Evolutionary conservation across 139 green algal species (phyloP).

Genomic region (Picochlorum costavermella): DNA sequence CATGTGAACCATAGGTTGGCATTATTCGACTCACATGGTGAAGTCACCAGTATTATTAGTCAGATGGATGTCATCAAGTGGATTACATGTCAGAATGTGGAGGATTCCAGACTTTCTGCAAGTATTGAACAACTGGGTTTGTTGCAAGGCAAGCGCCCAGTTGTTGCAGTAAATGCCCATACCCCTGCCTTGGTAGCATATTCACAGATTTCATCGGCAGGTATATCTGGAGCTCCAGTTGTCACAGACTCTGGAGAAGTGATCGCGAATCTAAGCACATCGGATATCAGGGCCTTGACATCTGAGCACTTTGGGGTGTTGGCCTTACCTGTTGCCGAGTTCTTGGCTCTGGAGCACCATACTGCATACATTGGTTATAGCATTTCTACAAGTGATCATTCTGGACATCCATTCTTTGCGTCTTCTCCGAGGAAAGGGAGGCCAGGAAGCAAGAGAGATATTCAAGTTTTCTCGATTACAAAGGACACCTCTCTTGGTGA

Average conservation of each 20-base stretch:
- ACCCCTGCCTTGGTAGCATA: slow-evolving; percentile 59
- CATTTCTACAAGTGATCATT: slow-evolving; percentile 2
- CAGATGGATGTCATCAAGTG: slow-evolving; percentile 23
- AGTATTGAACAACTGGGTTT: slow-evolving; percentile 31
- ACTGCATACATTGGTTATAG: slow-evolving; percentile 56
- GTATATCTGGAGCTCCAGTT: slow-evolving; percentile 53
- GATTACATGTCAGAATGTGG: slow-evolving; percentile 23
- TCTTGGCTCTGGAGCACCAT: slow-evolving; percentile 62
- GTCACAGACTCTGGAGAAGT: slow-evolving; percentile 43
- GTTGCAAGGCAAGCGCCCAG: slow-evolving; percentile 30
- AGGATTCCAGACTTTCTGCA: background rate
- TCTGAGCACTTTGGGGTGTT: slow-evolving; percentile 62
- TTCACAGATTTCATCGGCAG: slow-evolving; percentile 37
- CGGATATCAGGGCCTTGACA: slow-evolving; percentile 61
- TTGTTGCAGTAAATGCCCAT: slow-evolving; percentile 46
- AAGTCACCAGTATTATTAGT: slow-evolving; percentile 52
- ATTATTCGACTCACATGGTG: slow-evolving; percentile 57
- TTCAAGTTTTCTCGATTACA: slow-evolving; percentile 20
- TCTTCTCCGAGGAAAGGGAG: slow-evolving; percentile 1
- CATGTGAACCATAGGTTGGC: slow-evolving; percentile 35
- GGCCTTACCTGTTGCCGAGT: slow-evolving; percentile 72
- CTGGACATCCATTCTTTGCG: slow-evolving; percentile 28
- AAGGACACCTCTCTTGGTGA: slow-evolving; percentile 3
- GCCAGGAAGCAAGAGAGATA: slow-evolving; percentile 18
- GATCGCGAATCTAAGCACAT: slow-evolving; percentile 69